Base-by-base conservation (phyloP, 148 eudicot genomes). In the Nepenthes mirabilis region DNA sequence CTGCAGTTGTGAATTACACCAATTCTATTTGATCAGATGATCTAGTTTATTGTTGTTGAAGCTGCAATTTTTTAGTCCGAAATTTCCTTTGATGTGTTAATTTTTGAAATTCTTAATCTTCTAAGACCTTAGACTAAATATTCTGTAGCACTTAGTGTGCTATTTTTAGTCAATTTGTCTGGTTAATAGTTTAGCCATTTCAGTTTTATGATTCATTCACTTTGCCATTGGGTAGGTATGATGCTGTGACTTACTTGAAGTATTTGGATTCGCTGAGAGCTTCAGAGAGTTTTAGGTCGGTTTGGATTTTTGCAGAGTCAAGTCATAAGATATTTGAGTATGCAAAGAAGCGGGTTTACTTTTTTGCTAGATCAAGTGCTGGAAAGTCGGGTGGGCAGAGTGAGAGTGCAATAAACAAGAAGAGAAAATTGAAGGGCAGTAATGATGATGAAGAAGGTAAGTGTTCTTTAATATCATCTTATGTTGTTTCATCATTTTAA, bases 221-320 rank as follows among this genome's bases (percentile, higher is more conserved):
- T 14, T n/a, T 65, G 58, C 37, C 64, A 48, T 45, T 82, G 54
- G 51, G 56, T 77, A 94, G 99, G 79, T 94, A 94, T 74, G 99
- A 94, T 81, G 99, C 99, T 11, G 97, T 94, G 58, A 86, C 91
- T 58, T 93, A 86, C 77, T 81, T 94, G 86, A 94, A 94, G 85
- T 94, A 94, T 71, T 78, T 94, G 80, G 99, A 94, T 77, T 94
- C 99, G 1, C 78, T 94, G 63, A 89, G 99, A 77, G 99, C 80
- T 59, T 84, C 99, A 47, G 99, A 94, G 87, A 94, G 89, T 76
- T 94, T 89, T 71, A 84, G 95, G 59, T 94, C 97, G 65, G 99
- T 94, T 60, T 94, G 99, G 99, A 84, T 94, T 65, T 94, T 89
- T 76, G 95, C 95, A 47, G 99, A 94, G 73, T 86, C 99, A 23